phyloP scores from a whole-genome alignment of 768 basidiomycete species.

The Exidia glandulosa region DNA sequence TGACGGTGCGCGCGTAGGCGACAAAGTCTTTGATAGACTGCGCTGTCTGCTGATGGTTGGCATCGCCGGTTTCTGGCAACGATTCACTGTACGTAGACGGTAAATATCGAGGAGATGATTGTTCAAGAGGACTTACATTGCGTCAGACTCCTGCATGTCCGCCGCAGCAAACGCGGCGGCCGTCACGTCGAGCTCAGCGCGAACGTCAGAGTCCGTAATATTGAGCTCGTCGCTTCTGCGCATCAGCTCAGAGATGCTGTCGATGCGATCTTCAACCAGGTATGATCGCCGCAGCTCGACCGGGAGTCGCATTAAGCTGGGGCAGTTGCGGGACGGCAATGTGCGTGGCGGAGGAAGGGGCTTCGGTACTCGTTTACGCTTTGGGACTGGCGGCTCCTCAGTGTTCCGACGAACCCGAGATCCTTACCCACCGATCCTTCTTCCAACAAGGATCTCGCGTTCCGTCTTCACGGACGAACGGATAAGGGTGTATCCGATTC shows the following conservation, averaged over 20 bases:
- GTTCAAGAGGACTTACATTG: not conserved
- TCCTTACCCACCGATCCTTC: too few species aligned
- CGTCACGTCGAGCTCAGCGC: not conserved
- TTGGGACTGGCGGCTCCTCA: too few species aligned
- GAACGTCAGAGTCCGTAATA: not conserved
- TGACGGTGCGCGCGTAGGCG: not conserved
- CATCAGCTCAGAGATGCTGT: not conserved
- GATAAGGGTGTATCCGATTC: too few species aligned
- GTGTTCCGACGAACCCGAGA: too few species aligned
- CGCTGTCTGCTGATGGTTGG: not conserved
- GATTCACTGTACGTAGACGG: not conserved
- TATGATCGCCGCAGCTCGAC: not conserved
- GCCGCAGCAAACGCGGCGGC: not conserved
- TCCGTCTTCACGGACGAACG: too few species aligned
- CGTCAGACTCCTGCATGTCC: not conserved
- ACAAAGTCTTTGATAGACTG: not conserved
- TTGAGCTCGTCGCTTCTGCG: not conserved
- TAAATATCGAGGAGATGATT: not conserved
- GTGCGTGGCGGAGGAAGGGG: not conserved
- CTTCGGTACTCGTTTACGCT: not conserved
- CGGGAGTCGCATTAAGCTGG: not conserved
- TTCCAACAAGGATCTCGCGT: too few species aligned
- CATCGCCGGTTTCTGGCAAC: not conserved
- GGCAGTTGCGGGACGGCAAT: not conserved
- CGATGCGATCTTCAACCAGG: not conserved